Base-by-base conservation (phyloP, 768 basidiomycete genomes). In the Lactifluus hygrophoroides region DNA sequence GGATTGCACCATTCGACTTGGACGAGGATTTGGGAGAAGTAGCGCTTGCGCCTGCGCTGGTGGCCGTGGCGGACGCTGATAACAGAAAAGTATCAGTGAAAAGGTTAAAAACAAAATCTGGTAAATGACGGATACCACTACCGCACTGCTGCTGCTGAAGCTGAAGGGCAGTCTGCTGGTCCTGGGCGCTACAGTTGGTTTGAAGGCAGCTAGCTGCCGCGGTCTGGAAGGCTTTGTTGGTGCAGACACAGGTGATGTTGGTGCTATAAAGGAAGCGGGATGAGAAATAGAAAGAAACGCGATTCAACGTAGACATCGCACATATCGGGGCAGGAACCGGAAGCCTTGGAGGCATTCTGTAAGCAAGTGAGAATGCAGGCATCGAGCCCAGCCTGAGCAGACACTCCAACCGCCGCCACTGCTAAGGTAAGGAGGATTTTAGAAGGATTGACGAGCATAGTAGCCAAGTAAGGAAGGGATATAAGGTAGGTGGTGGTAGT, bases 181-280 rank as follows among this genome's bases (percentile, higher is more conserved):
- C 78, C 0, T 54, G 49, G 0, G 68, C 0, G 0, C 72, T 65
- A 58, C 78, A 80, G 40, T 64, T 70, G 1, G 60, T n/a, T 21
- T 28, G 1, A 21, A 80, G 67, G 63, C 78, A 80, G 6, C 28
- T 1, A 0, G 1, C 8, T 2, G 73, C 73, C 1, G 67, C 66
- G 3, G 1, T 0, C 56, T 78, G 76, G 75, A 76, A 80, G 2
- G 58, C 44, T 1, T 51, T 10, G 50, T 69, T 74, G 3, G 70
- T 64, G 68, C 78, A 80, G 21, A 76, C 61, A 51, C 78, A 80
- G 0, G 56, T 0, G n/a, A 74, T 0, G 64, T 79, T 65, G 13
- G 74, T 65, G 65, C 79, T 79, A 23, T 8, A 10, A 13, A 47
- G 2, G 14, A 27, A 28, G 40, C 34, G 21, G 11, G n/a, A 25